Base-by-base conservation (phyloP, 2,329 filamentous ascomycete species). In the Alternaria dauci region DNA sequence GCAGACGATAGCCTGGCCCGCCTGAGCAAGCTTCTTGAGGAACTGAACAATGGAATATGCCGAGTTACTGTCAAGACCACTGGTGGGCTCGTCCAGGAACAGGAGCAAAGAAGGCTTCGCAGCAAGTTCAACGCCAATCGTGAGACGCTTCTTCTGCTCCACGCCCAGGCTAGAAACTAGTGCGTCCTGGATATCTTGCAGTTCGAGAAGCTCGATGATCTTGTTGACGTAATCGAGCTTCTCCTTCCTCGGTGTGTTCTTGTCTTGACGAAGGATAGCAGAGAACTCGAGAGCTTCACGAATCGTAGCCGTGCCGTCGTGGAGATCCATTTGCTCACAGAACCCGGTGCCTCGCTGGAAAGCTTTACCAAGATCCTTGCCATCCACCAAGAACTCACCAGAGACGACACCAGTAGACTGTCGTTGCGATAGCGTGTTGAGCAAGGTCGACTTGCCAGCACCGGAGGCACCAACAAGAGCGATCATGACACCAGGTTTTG, bases 401-500 rank as follows among this genome's bases (percentile, higher is more conserved):
- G 80, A 78, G 2, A 91, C 83, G 11, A 89, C 83, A 58, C 90
- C 89, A 55, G 82, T 84, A 16, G 82, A 88, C 74, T 93, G 89
- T 3, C 92, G 86, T 71, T 94, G 91, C 0, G 91, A 88, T 2
- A 91, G 79, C 0, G 90, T 92, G 76, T 95, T 93, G 18, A 96
- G 83, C 0, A 96, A 81, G 0, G 92, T 95, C 0, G 91, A 94
- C 79, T 96, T 96, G 12, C 92, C 93, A 8, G 93, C 92, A 1
- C 89, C 90, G 0, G 89, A 92, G 2, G 90, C 91, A 55, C 93
- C 93, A 83, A 95, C 92, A 1, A 96, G 81, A 0, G 92, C 92
- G 43, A 92, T 88, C 86, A 96, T 89, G 18, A 90, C 79, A 18
- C 92, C 92, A 1, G 92, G 92, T 71, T 93, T 93, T 1, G 88